Conservation (phyloP, 371 early-diverging fungal species). For the Actinomortierella ambigua region DNA sequence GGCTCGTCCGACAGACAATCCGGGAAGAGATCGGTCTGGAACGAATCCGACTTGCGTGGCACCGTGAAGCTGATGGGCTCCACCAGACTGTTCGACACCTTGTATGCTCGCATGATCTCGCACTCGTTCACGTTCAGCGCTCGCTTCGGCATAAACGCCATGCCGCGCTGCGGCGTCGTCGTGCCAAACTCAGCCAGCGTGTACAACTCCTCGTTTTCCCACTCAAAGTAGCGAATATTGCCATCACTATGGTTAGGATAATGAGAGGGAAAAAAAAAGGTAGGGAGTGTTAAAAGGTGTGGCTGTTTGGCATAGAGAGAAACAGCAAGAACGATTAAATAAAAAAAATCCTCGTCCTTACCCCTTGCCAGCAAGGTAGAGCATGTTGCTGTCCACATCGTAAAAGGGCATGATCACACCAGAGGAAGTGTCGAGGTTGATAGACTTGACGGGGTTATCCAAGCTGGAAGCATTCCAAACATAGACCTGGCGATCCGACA, state of each 20-base stretch:
- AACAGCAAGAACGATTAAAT: neutral
- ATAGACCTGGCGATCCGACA: slow-evolving; percentile 91
- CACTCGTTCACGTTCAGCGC: slow-evolving; percentile 83
- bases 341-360: slow-evolving; percentile 19
- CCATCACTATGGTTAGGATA: slow-evolving; percentile 76
- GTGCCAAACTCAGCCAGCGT: slow-evolving; percentile 88
- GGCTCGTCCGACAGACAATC: slow-evolving; percentile 83
- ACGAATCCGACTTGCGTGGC: slow-evolving; percentile 97
- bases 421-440: slow-evolving; percentile 89
- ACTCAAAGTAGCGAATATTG: slow-evolving; percentile 97
- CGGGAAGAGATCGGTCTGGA: slow-evolving; percentile 96
- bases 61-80: slow-evolving; percentile 97
- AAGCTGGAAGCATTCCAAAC: slow-evolving; percentile 87
- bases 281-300: too few relatives aligned
- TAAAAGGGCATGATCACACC: slow-evolving; percentile 97
- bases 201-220: slow-evolving; percentile 83
- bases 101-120: slow-evolving; percentile 93
- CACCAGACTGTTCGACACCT: slow-evolving; percentile 82
- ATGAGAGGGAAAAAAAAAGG: neutral
- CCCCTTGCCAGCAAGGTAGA: slow-evolving; percentile 96
- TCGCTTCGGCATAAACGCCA: slow-evolving; percentile 94
- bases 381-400: slow-evolving; percentile 87
- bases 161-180: slow-evolving; percentile 92
- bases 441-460: slow-evolving; percentile 77
- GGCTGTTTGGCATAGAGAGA: slow-evolving; percentile 4